A percentile compares a stretch with the other conserved stretches of the same genome.
phyloP scores from a whole-genome alignment of 2,329 filamentous ascomycete species.

The Xylogone sp. region DNA sequence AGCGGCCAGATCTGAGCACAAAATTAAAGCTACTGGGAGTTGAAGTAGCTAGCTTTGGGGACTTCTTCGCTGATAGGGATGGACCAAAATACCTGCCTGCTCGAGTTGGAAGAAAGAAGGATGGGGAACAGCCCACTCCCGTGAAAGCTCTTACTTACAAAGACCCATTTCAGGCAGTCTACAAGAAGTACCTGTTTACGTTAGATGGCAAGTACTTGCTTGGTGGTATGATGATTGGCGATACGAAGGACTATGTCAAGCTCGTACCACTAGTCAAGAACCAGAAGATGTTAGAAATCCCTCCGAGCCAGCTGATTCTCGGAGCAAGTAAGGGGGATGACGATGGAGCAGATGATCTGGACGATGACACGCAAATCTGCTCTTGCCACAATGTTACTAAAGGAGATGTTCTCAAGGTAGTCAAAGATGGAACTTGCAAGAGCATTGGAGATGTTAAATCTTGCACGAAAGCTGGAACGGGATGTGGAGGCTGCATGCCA shows the following conservation, averaged over 20 bases:
- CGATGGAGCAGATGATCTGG: slow-evolving; percentile 70
- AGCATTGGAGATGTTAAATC: slow-evolving; percentile 79
- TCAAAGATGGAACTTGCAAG: slow-evolving; percentile 78
- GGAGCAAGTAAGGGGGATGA: slow-evolving; percentile 72
- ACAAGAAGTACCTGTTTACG: slow-evolving; percentile 93
- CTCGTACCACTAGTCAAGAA: slow-evolving; percentile 83
- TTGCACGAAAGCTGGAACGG: slow-evolving; percentile 88
- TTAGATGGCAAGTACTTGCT: slow-evolving; percentile 84
- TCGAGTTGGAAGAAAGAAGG: slow-evolving; percentile 43
- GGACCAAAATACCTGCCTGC: slow-evolving; percentile 73
- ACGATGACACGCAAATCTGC: slow-evolving; percentile 84
- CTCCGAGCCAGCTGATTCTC: slow-evolving; percentile 79
- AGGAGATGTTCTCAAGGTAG: slow-evolving; percentile 66
- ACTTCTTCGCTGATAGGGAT: slow-evolving; percentile 87
- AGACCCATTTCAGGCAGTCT: slow-evolving; percentile 82
- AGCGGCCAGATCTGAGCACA: slow-evolving; percentile 81
- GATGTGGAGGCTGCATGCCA: slow-evolving; percentile 87
- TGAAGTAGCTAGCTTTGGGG: slow-evolving; percentile 88
- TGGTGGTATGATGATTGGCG: slow-evolving; percentile 97
- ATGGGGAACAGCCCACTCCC: slow-evolving; percentile 49
- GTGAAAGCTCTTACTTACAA: slow-evolving; percentile 87
- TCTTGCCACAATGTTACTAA: slow-evolving; percentile 93
- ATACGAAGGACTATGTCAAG: slow-evolving; percentile 87
- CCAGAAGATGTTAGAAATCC: slow-evolving; percentile 72
- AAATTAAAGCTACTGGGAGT: slow-evolving; percentile 88